Percentiles rank a stretch among this genome's conserved stretches.
Conservation (phyloP, 306 rosid genomes). For the Canavalia gladiata region DNA sequence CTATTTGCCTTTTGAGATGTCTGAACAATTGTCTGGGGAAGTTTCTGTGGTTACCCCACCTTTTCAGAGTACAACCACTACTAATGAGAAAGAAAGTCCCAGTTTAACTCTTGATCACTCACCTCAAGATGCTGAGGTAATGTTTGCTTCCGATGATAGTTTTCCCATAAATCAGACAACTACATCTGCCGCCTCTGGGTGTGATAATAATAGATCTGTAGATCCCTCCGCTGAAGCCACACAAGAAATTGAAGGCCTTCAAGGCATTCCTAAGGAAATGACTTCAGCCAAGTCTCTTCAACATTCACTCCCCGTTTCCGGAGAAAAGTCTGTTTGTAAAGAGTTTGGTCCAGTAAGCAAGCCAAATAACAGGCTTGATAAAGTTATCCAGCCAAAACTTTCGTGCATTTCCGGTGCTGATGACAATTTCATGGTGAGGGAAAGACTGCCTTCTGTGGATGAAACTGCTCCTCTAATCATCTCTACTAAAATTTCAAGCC, state of each 20-base stretch:
- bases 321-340: conserved; percentile 58
- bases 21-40: conserved; percentile 50
- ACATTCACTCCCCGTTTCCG: conserved; percentile 51
- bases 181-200: conserved; percentile 39
- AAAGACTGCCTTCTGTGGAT: conserved; percentile 62
- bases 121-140: conserved; percentile 47
- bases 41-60: conserved; percentile 25
- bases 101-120: conserved; percentile 41
- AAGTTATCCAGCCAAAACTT: conserved; percentile 48
- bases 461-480: conserved; percentile 59
- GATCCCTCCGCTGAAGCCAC: conserved; percentile 49
- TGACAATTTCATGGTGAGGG: conserved; percentile 86
- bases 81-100: conserved; percentile 47
- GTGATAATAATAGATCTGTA: conserved; percentile 48
- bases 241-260: conserved; percentile 55
- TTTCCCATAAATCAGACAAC: conserved; percentile 40
- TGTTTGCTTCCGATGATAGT: conserved; percentile 39
- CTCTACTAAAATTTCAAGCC: conserved; percentile 57
- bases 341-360: conserved; percentile 53
- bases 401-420: conserved; percentile 60
- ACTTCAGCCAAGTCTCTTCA: conserved; percentile 47
- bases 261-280: conserved; percentile 49
- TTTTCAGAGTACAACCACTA: conserved; percentile 31
- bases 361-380: conserved; percentile 35
- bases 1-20: conserved; percentile 53